phyloP scores from a whole-genome alignment of 352 stramenopile species.

The Hyaloperonospora arabidopsidis region DNA sequence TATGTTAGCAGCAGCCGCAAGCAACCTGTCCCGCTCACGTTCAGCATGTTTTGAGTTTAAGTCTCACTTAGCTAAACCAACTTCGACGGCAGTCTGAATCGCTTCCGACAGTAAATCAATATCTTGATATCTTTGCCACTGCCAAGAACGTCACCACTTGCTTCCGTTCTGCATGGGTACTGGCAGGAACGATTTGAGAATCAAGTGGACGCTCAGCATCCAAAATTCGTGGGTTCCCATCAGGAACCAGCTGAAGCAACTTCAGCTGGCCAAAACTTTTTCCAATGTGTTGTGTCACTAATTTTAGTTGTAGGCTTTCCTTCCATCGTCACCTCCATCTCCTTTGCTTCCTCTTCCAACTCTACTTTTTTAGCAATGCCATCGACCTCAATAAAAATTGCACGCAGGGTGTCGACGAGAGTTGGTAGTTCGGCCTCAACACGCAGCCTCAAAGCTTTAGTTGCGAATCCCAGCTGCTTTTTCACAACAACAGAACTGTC shows the following conservation, averaged over 20 bases:
- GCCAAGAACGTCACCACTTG: constrained; percentile 70
- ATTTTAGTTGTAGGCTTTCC: constrained; percentile 3
- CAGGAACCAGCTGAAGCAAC: constrained; percentile 23
- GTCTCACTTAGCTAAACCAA: constrained; percentile 70
- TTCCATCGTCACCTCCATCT: constrained; percentile 5
- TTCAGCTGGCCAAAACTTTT: constrained; percentile 42
- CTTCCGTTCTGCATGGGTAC: constrained; percentile 51
- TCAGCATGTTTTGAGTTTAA: constrained; percentile 77
- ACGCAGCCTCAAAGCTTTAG: constrained; percentile 48
- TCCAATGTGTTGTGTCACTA: constrained; percentile 38
- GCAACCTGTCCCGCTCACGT: constrained; percentile 53
- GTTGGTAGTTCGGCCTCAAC: constrained; percentile 47
- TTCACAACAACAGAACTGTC: constrained; percentile 19
- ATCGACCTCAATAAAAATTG: constrained; percentile 13
- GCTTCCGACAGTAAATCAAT: constrained; percentile 56
- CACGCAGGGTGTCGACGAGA: constrained; percentile 25
- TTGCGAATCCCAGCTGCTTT: constrained; percentile 29
- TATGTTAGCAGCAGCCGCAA: constrained; percentile 13
- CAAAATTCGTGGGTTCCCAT: constrained; percentile 24
- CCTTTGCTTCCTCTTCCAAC: constrained; percentile 13
- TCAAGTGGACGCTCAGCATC: constrained; percentile 29
- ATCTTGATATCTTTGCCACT: constrained; percentile 66
- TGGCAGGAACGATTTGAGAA: constrained; percentile 28
- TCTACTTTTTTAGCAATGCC: constrained; percentile 13
- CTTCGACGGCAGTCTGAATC: constrained; percentile 48